Evolutionary conservation across 139 green algal species (phyloP), one percentile per base, ranked within the genome.

Genomic region (Yamagishiella unicocca): DNA sequence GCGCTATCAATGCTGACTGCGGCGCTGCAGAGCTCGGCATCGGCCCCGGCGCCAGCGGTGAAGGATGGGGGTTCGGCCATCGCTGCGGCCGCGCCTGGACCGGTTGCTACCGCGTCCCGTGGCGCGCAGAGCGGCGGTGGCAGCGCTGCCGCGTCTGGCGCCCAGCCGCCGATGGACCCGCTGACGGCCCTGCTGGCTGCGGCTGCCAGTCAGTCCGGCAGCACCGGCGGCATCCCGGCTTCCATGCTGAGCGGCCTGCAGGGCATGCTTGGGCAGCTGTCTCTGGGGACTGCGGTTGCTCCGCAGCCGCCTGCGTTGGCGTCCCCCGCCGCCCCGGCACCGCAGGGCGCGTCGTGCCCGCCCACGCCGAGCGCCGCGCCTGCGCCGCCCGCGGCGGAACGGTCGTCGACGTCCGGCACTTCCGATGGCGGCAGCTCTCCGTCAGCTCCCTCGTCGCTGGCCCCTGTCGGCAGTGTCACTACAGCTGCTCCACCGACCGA

Each of bases 151-250:
- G n/a, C 62, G 62, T n/a, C 66, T 2, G n/a, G 31, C 25, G n/a
- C n/a, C 35, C 45, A 29, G 50, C 27, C 75, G 1, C 17, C 74
- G 54, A 50, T 76, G 43, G 80, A 86, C 62, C 43, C 80, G 17
- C 45, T 86, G 62, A 22, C 66, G 64, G 64, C 64, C 31, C 80
- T 86, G 21, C 62, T 86, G 42, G 62, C 80, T 1, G 80, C 80
- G 17, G 76, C 76, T 8, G 80, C 80, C n/a, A 64, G 80, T 31
- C 62, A 77, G 42, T 50, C 35, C 17, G 79, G 42, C 31, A 40
- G 76, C 54, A 9, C 35, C 6, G 54, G 22, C 2, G 54, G 29
- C 31, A 12, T 84, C 4, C n/a, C 55, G 38, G 29, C 79, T 4
- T n/a, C 38, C 22, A 53, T 77, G 80, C 42, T 86, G 62, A 67